Conservation (phyloP, 306 rosid species). For the Cicer arietinum region DNA sequence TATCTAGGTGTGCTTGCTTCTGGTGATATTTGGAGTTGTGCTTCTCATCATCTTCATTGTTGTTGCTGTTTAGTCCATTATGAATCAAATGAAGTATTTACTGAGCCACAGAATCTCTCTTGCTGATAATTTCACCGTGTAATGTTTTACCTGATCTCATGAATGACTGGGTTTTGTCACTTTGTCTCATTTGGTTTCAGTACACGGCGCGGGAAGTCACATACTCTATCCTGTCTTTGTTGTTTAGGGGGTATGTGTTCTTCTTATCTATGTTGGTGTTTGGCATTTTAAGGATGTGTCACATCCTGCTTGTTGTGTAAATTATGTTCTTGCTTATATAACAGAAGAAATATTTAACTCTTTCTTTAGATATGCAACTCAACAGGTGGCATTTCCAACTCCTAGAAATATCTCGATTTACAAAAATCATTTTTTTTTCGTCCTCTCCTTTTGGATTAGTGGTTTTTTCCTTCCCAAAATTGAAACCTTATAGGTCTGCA, state of each 20-base stretch:
- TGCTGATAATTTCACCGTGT: constrained; percentile 43
- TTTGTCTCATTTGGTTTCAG: constrained; percentile 39
- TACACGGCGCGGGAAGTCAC: constrained; percentile 40
- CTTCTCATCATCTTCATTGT: constrained; percentile 86
- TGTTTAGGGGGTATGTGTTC: constrained; percentile 36
- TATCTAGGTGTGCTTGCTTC: constrained; percentile 79
- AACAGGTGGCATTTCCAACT: constrained; percentile 8
- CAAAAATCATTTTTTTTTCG: neutral
- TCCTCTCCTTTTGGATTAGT: neutral
- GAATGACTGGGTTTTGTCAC: constrained; percentile 42
- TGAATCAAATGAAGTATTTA: constrained; percentile 42
- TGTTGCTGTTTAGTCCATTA: constrained; percentile 69
- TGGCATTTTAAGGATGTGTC: constrained; percentile 47
- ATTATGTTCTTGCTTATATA: constrained; percentile 35
- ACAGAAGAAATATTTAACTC: constrained; percentile 50
- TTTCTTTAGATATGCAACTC: constrained; percentile 41
- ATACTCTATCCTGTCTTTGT: constrained; percentile 44
- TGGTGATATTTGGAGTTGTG: constrained; percentile 93
- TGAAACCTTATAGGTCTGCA: neutral
- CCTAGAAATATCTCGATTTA: constrained; percentile 11
- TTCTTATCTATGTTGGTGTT: constrained; percentile 46
- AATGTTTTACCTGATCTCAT: constrained; percentile 42
- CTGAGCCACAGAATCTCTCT: constrained; percentile 38
- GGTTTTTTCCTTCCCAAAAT: constrained; percentile 14
- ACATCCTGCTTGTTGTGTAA: constrained; percentile 43